Evolutionary conservation across 2,329 filamentous ascomycete genomes (phyloP), one percentile per base, ranked within the genome.

Genomic region (Hyphodiscus sp.): DNA sequence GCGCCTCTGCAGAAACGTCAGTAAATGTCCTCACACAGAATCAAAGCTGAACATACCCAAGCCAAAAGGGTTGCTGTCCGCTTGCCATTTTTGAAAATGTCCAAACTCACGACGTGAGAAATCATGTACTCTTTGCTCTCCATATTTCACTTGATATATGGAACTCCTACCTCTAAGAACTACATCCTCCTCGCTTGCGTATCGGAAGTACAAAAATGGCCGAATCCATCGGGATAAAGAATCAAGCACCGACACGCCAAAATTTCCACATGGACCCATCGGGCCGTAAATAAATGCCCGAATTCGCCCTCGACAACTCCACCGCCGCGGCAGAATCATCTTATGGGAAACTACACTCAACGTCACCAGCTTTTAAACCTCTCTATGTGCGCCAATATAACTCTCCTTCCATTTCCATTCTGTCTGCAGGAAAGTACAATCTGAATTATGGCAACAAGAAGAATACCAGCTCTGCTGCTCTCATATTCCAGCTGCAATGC

Each of bases 61-160:
- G 67, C 73, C 73, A 75, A 50, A 74, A 72, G 2, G 73, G 72
- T 61, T 75, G 71, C 52, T 71, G 72, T 30, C 70, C 45, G 61
- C 53, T 58, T 20, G 50, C 55, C 59, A 61, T 60, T 33, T 41
- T 33, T 19, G 2, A n/a, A 13, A 4, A 38, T 6, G 5, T 13
- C 16, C 33, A 38, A 38, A 38, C 2, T 13, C 4, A 15, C 33
- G 11, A 13, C 33, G 16, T 38, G 33, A n/a, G 16, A 13, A 38
- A 38, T 15, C 11, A 15, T 4, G 5, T 38, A 2, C 33, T 15
- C 11, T 15, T 13, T 38, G 33, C 11, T n/a, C 11, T 6, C 33
- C 33, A 38, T 38, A 38, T 38, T 6, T 38, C 33, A 38, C 2
- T 38, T n/a, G 16, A 38, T 15, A 10, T 10, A 38, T 38, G 11